Evolutionary conservation across 2,329 filamentous ascomycete genomes (phyloP).

Genomic region (Graphiopsis chlorocephala): DNA sequence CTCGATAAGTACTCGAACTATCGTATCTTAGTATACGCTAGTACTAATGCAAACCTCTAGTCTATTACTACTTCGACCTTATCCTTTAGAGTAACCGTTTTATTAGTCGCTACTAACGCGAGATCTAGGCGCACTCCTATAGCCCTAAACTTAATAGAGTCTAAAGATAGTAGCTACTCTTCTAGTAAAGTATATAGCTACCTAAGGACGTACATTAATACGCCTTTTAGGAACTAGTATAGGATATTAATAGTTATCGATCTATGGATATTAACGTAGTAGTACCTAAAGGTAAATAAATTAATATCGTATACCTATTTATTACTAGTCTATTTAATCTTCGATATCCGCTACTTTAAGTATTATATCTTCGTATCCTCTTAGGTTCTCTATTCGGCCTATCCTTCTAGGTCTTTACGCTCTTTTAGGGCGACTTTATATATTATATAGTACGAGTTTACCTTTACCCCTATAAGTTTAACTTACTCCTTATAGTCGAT

Average conservation of each 20-base stretch:
- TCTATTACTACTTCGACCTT: too few species aligned
- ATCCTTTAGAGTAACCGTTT: too few species aligned
- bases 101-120: too few species aligned
- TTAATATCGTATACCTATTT: background rate
- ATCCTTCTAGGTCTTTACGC: background rate
- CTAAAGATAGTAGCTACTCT: too few species aligned
- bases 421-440: background rate
- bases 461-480: background rate
- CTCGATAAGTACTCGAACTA: background rate
- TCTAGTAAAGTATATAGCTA: background rate
- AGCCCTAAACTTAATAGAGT: too few species aligned
- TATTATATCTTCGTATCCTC: background rate
- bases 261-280: background rate
- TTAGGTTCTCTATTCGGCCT: background rate
- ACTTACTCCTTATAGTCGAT: background rate
- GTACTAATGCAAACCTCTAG: background rate
- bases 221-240: background rate
- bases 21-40: too few species aligned
- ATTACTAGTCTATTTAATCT: background rate
- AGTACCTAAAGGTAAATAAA: background rate
- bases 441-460: too few species aligned
- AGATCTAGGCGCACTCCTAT: too few species aligned
- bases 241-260: background rate
- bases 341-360: background rate
- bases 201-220: background rate